Base-by-base conservation (phyloP, 2,329 filamentous ascomycete species). In the Ophiosphaerella narmari region DNA sequence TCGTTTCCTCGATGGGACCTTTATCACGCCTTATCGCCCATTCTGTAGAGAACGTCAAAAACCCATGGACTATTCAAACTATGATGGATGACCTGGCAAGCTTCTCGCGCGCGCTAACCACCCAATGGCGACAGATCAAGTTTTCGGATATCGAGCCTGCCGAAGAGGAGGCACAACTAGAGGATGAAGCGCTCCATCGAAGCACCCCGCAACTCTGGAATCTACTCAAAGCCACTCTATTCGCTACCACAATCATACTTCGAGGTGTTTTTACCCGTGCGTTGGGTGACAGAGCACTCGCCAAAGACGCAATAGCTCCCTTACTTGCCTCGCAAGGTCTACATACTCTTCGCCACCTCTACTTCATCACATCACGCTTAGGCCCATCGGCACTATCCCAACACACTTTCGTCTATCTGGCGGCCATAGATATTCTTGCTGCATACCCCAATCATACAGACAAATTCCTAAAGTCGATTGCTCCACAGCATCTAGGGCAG, bases 401-500 rank as follows among this genome's bases (percentile, higher is more conserved):
- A 50, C 93, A 96, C 72, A 86, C 83, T 1, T 96, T 96, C 67
- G 87, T 90, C 23, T 91, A 91, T 63, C 80, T 95, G 18, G 86
- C 89, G 1, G 86, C 91, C 3, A 85, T 96, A 55, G 92, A 97
- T 71, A 86, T 91, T 34, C 80, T 96, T 5, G 80, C 87, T 7
- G 83, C 86, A n/a, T 88, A 90, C 60, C 82, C 87, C 0, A 75
- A 78, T 9, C 81, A 88, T 24, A 81, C 85, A 4, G 82, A 87
- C 52, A 78, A 81, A 16, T 90, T 95, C 61, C 75, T 96, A 21
- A 77, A 79, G 53, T 81, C 82, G 16, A 87, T 88, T 42, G 80
- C 81, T 49, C 84, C 84, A 5, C 72, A 73, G 36, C 76, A 81
- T 50, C 69, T 80, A 14, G 80, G 82, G 35, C 73, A 78, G 34